Percentiles rank a stretch among this genome's conserved stretches.
phyloP scores from a whole-genome alignment of 2,329 filamentous ascomycete genomes.

The Ascomycota sp. region DNA sequence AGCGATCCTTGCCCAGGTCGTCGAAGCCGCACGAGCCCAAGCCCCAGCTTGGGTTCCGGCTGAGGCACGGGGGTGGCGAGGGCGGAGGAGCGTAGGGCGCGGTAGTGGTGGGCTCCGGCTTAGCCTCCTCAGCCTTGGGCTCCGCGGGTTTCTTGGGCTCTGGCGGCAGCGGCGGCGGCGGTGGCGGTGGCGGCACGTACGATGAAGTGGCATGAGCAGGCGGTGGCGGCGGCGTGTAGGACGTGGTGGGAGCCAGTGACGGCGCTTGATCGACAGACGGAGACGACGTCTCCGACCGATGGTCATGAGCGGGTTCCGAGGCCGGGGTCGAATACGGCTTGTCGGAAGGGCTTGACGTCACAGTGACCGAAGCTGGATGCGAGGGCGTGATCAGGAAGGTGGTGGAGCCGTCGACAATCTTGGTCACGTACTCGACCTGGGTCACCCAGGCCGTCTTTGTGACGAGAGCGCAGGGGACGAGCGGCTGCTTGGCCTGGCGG shows the following conservation, averaged over 20 bases:
- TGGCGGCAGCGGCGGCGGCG: conserved; percentile 3
- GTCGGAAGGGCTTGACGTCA: neutral
- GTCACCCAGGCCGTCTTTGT: conserved; percentile 26
- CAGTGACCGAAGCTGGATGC: conserved; percentile 8
- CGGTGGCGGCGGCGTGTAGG: conserved; percentile 2
- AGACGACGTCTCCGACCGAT: no score
- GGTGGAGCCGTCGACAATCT: conserved; percentile 25
- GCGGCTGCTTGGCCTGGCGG: conserved; percentile 13
- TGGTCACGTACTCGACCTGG: conserved; percentile 20
- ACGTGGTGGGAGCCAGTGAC: conserved; percentile 1
- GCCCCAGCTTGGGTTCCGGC: neutral
- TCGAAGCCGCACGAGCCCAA: conserved; percentile 47
- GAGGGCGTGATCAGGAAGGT: conserved; percentile 23
- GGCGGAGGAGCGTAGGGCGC: no score
- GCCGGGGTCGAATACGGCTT: neutral
- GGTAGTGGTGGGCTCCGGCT: no score
- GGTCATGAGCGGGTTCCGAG: no score
- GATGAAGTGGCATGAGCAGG: conserved; percentile 4
- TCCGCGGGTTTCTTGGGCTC: conserved; percentile 1
- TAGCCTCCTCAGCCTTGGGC: no score
- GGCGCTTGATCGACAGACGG: neutral
- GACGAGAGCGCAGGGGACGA: conserved; percentile 20
- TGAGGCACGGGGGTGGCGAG: neutral
- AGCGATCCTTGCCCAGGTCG: conserved; percentile 32
- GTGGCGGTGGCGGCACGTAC: conserved; percentile 2